These are phyloP conservation scores for Blastobotrys illinoisensis DNA, from an alignment of 1,139 yeast species.

Conservation along the genomic window DNA sequence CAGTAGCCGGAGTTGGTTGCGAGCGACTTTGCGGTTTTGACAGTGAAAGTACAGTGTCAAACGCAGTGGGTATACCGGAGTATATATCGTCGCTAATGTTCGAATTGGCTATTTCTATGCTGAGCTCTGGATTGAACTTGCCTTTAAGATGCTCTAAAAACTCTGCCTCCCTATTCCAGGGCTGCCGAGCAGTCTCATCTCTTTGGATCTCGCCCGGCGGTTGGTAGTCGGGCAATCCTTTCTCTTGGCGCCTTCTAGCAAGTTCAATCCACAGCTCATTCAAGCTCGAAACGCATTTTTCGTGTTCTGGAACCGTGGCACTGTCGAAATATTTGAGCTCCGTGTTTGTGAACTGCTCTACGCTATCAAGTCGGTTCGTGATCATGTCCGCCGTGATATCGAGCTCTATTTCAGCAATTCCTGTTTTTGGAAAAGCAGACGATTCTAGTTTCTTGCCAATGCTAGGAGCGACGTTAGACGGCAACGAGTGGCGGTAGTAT, in stretches of 20 bases:
- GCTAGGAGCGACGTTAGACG: conserved; percentile 1
- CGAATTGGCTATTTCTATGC: background rate
- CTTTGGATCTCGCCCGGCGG: background rate
- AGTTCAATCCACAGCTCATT: conserved; percentile 60
- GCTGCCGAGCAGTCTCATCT: background rate
- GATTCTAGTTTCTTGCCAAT: background rate
- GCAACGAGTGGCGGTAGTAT: conserved; percentile 17
- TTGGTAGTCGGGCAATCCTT: background rate
- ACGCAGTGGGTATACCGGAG: conserved; percentile 21
- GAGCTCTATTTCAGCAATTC: conserved; percentile 57
- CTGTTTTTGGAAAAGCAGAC: conserved; percentile 47
- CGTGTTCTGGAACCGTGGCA: conserved; percentile 3
- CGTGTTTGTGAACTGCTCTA: background rate
- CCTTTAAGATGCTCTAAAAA: background rate
- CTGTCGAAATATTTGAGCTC: background rate
- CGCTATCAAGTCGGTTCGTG: conserved; percentile 40
- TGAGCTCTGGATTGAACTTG: background rate
- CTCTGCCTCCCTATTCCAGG: background rate
- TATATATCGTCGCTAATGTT: background rate
- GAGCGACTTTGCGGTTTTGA: background rate
- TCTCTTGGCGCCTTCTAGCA: conserved; percentile 43
- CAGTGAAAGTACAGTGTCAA: conserved; percentile 18
- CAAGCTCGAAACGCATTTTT: conserved; percentile 49
- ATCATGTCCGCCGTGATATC: conserved; percentile 61
- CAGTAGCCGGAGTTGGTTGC: background rate